These are phyloP conservation scores for Russula sp. DNA, from an alignment of 768 basidiomycete genomes.

Conservation along the genomic window DNA sequence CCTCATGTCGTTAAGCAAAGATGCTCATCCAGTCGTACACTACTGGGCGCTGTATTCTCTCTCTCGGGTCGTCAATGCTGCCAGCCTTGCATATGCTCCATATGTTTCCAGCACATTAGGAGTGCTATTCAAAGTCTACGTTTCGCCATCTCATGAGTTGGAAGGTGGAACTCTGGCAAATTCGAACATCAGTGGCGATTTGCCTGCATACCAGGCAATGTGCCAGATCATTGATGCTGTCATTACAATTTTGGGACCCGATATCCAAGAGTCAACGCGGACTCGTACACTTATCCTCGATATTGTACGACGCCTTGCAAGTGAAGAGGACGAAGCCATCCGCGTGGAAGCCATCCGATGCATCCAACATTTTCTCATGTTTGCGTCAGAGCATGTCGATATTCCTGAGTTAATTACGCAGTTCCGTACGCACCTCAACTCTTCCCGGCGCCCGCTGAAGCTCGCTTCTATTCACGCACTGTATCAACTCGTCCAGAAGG, in stretches of 20 bases:
- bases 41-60: slow-evolving; percentile 88
- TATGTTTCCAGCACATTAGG: slow-evolving; percentile 85
- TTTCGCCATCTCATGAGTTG: slow-evolving; percentile 83
- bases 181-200: slow-evolving; percentile 82
- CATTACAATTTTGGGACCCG: slow-evolving; percentile 90
- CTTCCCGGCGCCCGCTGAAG: slow-evolving; percentile 77
- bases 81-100: slow-evolving; percentile 85
- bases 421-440: slow-evolving; percentile 74
- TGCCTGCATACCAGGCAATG: slow-evolving; percentile 85
- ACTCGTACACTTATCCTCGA: slow-evolving; percentile 78
- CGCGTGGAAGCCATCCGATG: slow-evolving; percentile 93
- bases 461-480: slow-evolving; percentile 92
- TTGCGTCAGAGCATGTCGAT: slow-evolving; percentile 77
- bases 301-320: slow-evolving; percentile 76
- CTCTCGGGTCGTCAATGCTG: slow-evolving; percentile 81
- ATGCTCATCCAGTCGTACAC: slow-evolving; percentile 95
- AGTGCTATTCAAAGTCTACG: slow-evolving; percentile 84
- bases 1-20: slow-evolving; percentile 88
- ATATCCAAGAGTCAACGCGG: slow-evolving; percentile 80
- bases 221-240: slow-evolving; percentile 91
- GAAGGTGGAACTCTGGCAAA: slow-evolving; percentile 82
- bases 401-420: slow-evolving; percentile 71
- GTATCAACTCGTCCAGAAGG: slow-evolving; percentile 95
- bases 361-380: slow-evolving; percentile 95
- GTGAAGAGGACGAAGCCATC: slow-evolving; percentile 82